Evolutionary conservation across 805 yeast species (phyloP).

Genomic region (Yarrowia phangngaensis): DNA sequence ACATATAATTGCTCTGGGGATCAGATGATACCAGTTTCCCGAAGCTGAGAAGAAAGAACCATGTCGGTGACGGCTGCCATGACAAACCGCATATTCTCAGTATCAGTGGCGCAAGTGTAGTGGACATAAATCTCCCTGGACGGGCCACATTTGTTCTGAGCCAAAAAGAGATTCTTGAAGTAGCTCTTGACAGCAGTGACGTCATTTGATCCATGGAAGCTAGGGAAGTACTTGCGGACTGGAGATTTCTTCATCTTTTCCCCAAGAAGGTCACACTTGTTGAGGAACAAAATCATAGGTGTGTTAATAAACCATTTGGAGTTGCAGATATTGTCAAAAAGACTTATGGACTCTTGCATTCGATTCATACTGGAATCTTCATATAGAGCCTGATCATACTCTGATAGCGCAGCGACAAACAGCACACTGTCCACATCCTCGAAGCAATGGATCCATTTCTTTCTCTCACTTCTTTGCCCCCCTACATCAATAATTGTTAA

Average conservation of each 20-base stretch:
- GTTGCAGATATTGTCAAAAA: constrained; percentile 79
- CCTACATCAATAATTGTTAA: constrained; percentile 92
- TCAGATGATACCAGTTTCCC: constrained; percentile 68
- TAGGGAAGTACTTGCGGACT: constrained; percentile 70
- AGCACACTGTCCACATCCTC: constrained; percentile 83
- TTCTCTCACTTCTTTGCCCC: constrained; percentile 87
- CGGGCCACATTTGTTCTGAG: constrained; percentile 53
- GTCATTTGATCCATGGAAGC: constrained; percentile 53
- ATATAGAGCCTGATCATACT: constrained; percentile 85
- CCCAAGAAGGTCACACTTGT: constrained; percentile 80
- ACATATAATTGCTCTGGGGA: too few relatives aligned
- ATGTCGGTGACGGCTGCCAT: constrained; percentile 89
- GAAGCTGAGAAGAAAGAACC: constrained; percentile 76
- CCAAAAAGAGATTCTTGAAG: constrained; percentile 64
- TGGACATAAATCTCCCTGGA: constrained; percentile 82
- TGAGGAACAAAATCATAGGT: constrained; percentile 83
- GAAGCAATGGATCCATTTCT: constrained; percentile 93
- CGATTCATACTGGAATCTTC: constrained; percentile 88
- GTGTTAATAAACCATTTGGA: constrained; percentile 81
- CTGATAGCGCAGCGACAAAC: constrained; percentile 84
- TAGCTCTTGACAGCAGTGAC: constrained; percentile 46
- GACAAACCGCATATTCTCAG: constrained; percentile 82
- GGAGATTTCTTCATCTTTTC: constrained; percentile 65
- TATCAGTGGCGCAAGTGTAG: constrained; percentile 93
- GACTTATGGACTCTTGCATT: constrained; percentile 81